Evolutionary conservation across 2,329 filamentous ascomycete species (phyloP).

Genomic region (Cladosporium sphaerospermum): DNA sequence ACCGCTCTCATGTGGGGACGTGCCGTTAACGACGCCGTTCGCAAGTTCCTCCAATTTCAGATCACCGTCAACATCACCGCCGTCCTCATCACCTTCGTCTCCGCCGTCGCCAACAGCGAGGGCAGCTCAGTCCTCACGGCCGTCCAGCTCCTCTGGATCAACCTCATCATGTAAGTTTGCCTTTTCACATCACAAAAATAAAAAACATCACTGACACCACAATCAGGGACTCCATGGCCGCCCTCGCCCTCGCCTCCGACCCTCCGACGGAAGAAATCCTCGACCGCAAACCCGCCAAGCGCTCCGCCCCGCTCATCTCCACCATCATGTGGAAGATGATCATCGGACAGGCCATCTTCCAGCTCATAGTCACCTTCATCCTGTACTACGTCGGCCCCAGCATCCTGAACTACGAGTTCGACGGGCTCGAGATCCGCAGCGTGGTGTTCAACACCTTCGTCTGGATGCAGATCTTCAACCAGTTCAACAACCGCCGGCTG

Average conservation of each 20-base stretch:
- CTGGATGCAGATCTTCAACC: conserved; percentile 99
- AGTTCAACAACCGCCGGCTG: conserved; percentile 91
- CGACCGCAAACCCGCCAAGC: conserved; percentile 70
- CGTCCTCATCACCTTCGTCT: conserved; percentile 79
- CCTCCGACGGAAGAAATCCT: conserved; percentile 75
- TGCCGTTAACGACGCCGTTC: conserved; percentile 50
- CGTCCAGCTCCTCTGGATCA: conserved; percentile 92
- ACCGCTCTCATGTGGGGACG: conserved; percentile 58
- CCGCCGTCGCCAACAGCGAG: conserved; percentile 64
- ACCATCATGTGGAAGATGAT: conserved; percentile 99
- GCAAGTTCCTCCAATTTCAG: conserved; percentile 61
- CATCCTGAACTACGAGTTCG: conserved; percentile 54
- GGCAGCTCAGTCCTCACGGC: conserved; percentile 75
- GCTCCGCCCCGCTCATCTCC: conserved; percentile 71
- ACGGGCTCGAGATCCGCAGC: conserved; percentile 56
- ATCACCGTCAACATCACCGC: conserved; percentile 89
- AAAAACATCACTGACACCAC: background rate
- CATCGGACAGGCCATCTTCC: conserved; percentile 82
- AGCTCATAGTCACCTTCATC: conserved; percentile 71
- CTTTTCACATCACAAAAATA: background rate
- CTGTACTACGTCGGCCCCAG: conserved; percentile 67
- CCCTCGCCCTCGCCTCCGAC: conserved; percentile 84
- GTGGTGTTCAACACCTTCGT: conserved; percentile 97
- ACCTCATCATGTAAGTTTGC: conserved; percentile 68
- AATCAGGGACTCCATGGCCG: conserved; percentile 71